These are phyloP conservation scores for Picochlorum costavermella DNA, from an alignment of 139 green algal species.

Conservation along the genomic window DNA sequence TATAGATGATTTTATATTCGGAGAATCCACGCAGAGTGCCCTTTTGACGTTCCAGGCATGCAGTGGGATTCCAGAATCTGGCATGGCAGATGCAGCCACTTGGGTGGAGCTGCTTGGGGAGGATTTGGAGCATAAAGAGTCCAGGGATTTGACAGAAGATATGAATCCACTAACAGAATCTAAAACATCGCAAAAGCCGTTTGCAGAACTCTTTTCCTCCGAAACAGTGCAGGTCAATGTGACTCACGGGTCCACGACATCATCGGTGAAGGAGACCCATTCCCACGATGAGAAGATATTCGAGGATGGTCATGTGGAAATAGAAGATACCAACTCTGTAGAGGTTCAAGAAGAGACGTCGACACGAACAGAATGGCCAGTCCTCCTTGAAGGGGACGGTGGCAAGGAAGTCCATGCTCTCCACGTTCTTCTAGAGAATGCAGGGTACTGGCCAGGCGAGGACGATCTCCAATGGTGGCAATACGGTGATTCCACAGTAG, in stretches of 20 bases:
- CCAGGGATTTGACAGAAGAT: conserved; percentile 11
- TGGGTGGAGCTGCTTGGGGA: conserved; percentile 55
- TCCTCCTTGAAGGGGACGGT: conserved; percentile 54
- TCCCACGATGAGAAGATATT: background rate
- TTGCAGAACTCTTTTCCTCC: conserved; percentile 12
- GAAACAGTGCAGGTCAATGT: background rate
- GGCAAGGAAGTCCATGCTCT: conserved; percentile 47
- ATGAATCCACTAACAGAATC: background rate
- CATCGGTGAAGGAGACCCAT: background rate
- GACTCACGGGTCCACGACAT: background rate
- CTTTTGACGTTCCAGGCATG: conserved; percentile 51
- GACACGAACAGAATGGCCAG: conserved; percentile 29
- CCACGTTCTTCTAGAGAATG: conserved; percentile 33
- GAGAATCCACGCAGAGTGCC: conserved; percentile 22
- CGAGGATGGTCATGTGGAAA: background rate
- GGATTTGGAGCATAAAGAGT: background rate
- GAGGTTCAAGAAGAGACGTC: background rate
- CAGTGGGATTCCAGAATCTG: conserved; percentile 52
- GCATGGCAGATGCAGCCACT: conserved; percentile 49
- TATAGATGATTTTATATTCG: conserved; percentile 52
- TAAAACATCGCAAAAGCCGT: conserved; percentile 4
- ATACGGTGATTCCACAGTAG: conserved; percentile 42
- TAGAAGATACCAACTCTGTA: background rate
- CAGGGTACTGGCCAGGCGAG: conserved; percentile 41
- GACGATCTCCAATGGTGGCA: conserved; percentile 59